Evolutionary conservation across 1,284 basidiomycete species (phyloP).

Genomic region (Apiotrichum brassicae): DNA sequence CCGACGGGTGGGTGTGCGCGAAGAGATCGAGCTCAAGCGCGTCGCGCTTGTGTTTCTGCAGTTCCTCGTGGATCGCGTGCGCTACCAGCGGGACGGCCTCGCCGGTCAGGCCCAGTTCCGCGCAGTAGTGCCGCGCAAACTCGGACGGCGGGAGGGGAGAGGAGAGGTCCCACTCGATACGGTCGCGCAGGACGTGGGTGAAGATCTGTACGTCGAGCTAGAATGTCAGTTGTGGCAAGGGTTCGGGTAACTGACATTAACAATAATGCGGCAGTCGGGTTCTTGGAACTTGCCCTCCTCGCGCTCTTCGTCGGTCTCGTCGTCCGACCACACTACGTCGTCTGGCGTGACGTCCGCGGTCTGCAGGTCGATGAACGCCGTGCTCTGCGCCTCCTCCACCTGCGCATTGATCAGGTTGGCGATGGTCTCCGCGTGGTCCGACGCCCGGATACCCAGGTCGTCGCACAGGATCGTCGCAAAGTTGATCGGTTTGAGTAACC

Average conservation of each 20-base stretch:
- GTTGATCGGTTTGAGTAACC: constrained; percentile 67
- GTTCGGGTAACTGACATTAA: constrained; percentile 60
- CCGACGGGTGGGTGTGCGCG: constrained; percentile 53
- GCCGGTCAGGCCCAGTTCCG: constrained; percentile 79
- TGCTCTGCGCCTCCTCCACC: constrained; percentile 75
- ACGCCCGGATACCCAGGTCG: constrained; percentile 70
- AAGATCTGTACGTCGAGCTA: constrained; percentile 98
- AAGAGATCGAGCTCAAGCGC: constrained; percentile 88
- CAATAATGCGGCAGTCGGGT: constrained; percentile 78
- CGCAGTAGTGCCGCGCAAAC: constrained; percentile 73
- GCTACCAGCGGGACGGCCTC: constrained; percentile 84
- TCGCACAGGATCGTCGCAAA: constrained; percentile 82
- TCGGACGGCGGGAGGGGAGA: constrained; percentile 83
- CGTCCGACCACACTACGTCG: constrained; percentile 34
- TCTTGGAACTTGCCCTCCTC: constrained; percentile 53
- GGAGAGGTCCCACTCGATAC: constrained; percentile 96
- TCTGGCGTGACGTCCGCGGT: constrained; percentile 35
- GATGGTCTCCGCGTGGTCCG: constrained; percentile 67
- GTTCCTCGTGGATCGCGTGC: constrained; percentile 89
- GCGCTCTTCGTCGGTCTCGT: constrained; percentile 22
- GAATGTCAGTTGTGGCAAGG: neutral
- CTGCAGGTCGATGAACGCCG: constrained; percentile 59
- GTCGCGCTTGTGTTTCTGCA: constrained; percentile 89
- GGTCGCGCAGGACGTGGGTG: constrained; percentile 81
- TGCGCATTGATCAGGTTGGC: constrained; percentile 82